Evolutionary conservation across 2,329 filamentous ascomycete species (phyloP).

Genomic region (Gliomastix tumulicola): DNA sequence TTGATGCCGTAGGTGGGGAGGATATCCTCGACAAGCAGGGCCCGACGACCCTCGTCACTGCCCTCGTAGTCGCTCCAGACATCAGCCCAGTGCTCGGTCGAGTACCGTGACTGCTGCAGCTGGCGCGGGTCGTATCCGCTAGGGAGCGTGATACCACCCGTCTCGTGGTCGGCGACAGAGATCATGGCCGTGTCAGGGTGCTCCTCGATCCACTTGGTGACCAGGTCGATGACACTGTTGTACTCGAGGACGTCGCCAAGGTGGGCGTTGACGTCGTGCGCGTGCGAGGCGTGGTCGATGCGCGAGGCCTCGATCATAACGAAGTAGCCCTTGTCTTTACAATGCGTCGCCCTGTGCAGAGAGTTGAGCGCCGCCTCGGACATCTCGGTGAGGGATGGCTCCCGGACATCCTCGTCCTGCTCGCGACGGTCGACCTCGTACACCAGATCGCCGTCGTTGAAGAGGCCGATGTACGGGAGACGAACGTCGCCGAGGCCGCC

Average conservation of each 20-base stretch:
- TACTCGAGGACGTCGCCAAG: slow-evolving; percentile 32
- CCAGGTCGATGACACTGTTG: slow-evolving; percentile 22
- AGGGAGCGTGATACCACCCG: slow-evolving; percentile 23
- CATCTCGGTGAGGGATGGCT: slow-evolving; percentile 13
- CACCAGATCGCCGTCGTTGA: slow-evolving; percentile 22
- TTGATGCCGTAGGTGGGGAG: slow-evolving; percentile 20
- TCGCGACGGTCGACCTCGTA: slow-evolving; percentile 22
- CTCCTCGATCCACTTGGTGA: slow-evolving; percentile 26
- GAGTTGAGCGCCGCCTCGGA: slow-evolving; percentile 22
- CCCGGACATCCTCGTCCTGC: slow-evolving; percentile 8
- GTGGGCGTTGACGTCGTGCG: slow-evolving; percentile 45
- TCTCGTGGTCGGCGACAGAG: slow-evolving; percentile 28
- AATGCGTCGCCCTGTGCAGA: slow-evolving; percentile 20
- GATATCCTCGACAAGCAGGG: slow-evolving; percentile 13
- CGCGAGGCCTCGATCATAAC: slow-evolving; percentile 25
- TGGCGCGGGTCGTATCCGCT: slow-evolving; percentile 21
- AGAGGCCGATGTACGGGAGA: slow-evolving; percentile 27
- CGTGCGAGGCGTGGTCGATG: slow-evolving; percentile 30
- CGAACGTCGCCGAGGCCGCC: slow-evolving; percentile 12
- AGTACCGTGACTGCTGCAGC: slow-evolving; percentile 13
- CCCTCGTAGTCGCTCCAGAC: slow-evolving; percentile 17
- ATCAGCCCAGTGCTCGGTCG: slow-evolving; percentile 15
- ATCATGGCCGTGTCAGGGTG: slow-evolving; percentile 26
- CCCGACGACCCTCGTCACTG: slow-evolving; percentile 13
- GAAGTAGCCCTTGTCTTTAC: slow-evolving; percentile 16